Evolutionary conservation across 2,329 filamentous ascomycete genomes (phyloP).

Genomic region (Neofusicoccum ribis): DNA sequence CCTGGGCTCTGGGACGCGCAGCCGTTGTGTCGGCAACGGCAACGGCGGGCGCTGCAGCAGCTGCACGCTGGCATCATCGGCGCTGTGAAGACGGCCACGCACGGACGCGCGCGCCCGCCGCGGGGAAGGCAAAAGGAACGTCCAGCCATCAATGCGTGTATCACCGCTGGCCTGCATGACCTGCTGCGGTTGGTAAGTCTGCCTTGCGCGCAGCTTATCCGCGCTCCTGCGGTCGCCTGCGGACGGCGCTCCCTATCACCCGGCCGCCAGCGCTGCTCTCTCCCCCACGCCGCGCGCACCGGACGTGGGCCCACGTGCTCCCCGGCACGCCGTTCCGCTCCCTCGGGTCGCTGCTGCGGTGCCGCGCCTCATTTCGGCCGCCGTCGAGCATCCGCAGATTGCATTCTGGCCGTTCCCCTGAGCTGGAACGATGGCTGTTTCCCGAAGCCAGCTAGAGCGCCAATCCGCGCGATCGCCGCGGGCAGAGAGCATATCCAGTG

Average conservation of each 20-base stretch:
- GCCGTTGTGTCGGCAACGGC: conserved; percentile 6
- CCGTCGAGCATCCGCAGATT: conserved; percentile 4
- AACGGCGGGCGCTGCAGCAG: background rate
- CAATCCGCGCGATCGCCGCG: too few relatives aligned
- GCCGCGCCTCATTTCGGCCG: conserved; percentile 11
- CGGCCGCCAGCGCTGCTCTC: background rate
- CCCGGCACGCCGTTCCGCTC: conserved; percentile 5
- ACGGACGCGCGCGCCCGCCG: background rate
- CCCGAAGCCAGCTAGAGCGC: background rate
- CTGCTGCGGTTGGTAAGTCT: conserved; percentile 7
- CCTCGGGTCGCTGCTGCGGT: conserved; percentile 9
- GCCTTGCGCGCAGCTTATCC: conserved; percentile 9
- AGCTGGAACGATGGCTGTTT: background rate
- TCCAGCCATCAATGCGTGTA: conserved; percentile 2
- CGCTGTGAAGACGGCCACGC: conserved; percentile 7
- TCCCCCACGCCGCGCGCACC: conserved; percentile 7
- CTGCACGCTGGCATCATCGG: conserved; percentile 16
- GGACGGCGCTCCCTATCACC: conserved; percentile 13
- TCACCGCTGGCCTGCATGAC: conserved; percentile 3
- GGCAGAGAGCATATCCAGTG: background rate
- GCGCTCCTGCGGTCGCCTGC: background rate
- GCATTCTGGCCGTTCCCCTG: conserved; percentile 9
- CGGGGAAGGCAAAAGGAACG: conserved; percentile 17
- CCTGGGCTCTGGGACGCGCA: conserved; percentile 4
- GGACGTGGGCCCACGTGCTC: conserved; percentile 7